Base-by-base conservation (phyloP, 2,329 filamentous ascomycete genomes). In the Ceratocystis colombiana region DNA sequence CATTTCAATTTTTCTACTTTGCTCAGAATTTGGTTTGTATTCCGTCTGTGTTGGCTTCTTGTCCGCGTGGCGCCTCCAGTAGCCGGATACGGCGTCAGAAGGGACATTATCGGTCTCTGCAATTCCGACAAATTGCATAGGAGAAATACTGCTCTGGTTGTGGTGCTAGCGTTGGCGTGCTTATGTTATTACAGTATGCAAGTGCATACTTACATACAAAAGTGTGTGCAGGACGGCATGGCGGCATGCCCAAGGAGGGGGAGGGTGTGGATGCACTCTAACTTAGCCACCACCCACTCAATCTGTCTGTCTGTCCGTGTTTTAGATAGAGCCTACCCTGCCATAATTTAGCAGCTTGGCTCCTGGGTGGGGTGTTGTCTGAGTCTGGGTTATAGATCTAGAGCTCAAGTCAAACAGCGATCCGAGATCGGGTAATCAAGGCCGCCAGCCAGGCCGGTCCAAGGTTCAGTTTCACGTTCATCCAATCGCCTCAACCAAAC, bases 1-100 rank as follows among this genome's bases (percentile, higher is more conserved):
- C 37, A 41, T 41, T 41, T 41, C 37, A 41, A 15, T 12, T 15
- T 41, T 41, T 41, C 37, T 41, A 41, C 3, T 41, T 57, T 45
- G 37, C 50, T 55, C n/a, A 57, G 33, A 28, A 57, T 53, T 65
- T 57, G 22, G 53, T 28, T 30, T 57, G 55, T 59, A 30, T 30
- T n/a, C 55, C 22, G 55, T 33, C 33, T 33, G 30, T 20, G 25
- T n/a, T 59, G 55, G 7, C 25, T 30, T 30, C 15, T 61, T 33
- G n/a, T 59, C 28, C 44, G 20, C 20, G 65, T 67, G 65, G 65
- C 65, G 61, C 61, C 61, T 41, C 53, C 61, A 67, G 65, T 67
- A 64, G 28, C 61, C 65, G 61, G 66, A 57, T 50, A 62, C 46
- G 65, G 61, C 48, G 65, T 41, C 28, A 25, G 28, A 20, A 46